Conservation (phyloP, 2,329 filamentous ascomycete genomes). For the Alternaria brassicicola region DNA sequence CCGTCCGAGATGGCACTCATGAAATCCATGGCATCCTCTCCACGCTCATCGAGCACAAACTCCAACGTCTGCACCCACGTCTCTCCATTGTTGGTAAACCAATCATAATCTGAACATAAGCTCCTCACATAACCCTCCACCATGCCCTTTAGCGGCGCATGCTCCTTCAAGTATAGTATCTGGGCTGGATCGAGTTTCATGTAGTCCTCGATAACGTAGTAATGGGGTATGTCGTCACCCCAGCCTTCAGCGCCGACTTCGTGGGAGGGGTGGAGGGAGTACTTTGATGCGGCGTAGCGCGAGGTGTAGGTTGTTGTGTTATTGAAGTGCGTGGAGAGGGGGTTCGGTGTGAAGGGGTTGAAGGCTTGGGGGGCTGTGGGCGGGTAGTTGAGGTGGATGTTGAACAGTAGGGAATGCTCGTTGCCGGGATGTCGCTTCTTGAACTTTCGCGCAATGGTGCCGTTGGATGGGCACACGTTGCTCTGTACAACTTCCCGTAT, state of each 20-base stretch:
- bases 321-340: conserved; percentile 48
- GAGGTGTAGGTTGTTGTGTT: conserved; percentile 41
- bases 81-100: conserved; percentile 69
- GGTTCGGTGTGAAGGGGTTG: conserved; percentile 37
- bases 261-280: conserved; percentile 56
- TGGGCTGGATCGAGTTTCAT: conserved; percentile 67
- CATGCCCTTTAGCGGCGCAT: conserved; percentile 62
- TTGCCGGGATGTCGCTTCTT: conserved; percentile 61
- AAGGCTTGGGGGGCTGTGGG: conserved; percentile 40
- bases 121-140: conserved; percentile 61
- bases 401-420: conserved; percentile 59
- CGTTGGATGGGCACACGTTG: conserved; percentile 67
- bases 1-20: conserved; percentile 70
- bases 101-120: conserved; percentile 55
- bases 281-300: conserved; percentile 54
- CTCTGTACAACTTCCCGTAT: conserved; percentile 62
- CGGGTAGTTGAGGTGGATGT: conserved; percentile 59
- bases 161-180: conserved; percentile 62
- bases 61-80: conserved; percentile 65
- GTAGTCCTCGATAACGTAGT: conserved; percentile 69
- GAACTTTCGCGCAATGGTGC: conserved; percentile 64
- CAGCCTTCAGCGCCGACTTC: conserved; percentile 65
- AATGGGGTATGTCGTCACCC: conserved; percentile 68
- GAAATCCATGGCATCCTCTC: conserved; percentile 62
- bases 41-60: conserved; percentile 62